Evolutionary conservation across 106 monocot genomes (phyloP).

Genomic region (Posidonia australis): DNA sequence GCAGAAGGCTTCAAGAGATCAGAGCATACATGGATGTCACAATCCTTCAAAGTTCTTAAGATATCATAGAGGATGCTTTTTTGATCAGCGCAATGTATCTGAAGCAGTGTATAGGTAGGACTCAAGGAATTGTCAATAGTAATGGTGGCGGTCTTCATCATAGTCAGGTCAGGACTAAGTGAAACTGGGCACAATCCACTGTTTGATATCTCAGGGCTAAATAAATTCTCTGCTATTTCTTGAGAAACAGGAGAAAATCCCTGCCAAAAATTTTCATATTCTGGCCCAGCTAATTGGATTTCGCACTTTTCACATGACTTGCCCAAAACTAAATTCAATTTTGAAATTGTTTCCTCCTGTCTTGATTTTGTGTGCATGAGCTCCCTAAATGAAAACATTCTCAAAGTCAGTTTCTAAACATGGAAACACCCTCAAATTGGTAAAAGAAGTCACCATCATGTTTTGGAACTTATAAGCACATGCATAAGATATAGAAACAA

Average conservation of each 20-base stretch:
- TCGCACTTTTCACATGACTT: constrained; percentile 59
- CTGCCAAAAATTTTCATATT: constrained; percentile 44
- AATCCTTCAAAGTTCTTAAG: constrained; percentile 79
- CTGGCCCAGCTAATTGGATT: constrained; percentile 28
- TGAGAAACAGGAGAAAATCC: constrained; percentile 58
- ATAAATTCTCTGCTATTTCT: constrained; percentile 44
- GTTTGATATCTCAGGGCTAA: constrained; percentile 43
- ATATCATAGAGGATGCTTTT: constrained; percentile 96
- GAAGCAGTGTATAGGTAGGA: constrained; percentile 67
- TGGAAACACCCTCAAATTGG: not conserved
- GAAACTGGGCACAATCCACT: constrained; percentile 19
- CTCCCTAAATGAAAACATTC: constrained; percentile 33
- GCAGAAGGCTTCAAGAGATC: not conserved
- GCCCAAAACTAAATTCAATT: constrained; percentile 47
- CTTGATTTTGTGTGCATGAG: constrained; percentile 58
- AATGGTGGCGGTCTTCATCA: constrained; percentile 42
- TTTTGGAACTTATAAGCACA: not conserved
- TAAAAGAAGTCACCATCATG: not conserved
- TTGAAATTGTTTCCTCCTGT: constrained; percentile 61
- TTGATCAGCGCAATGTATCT: constrained; percentile 80
- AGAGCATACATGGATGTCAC: constrained; percentile 61
- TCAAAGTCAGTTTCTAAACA: not conserved
- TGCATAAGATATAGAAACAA: too few species aligned
- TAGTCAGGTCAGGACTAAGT: constrained; percentile 40
- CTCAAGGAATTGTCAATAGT: constrained; percentile 72